phyloP scores from a whole-genome alignment of 2,329 filamentous ascomycete genomes.

The Aspergillus vadensis region DNA sequence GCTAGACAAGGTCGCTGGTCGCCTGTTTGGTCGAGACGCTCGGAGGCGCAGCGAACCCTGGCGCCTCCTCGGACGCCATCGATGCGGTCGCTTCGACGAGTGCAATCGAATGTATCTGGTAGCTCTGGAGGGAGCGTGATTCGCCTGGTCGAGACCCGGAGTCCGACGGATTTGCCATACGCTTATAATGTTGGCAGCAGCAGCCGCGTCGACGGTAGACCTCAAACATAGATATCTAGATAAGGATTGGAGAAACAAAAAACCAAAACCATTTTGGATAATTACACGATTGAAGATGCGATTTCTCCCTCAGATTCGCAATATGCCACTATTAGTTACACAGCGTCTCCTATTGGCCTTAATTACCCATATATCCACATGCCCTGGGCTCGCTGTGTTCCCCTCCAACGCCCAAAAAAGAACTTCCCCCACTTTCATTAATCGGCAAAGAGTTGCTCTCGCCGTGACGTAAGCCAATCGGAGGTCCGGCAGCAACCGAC shows the following conservation, averaged over 20 bases:
- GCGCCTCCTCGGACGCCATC: slow-evolving; percentile 36
- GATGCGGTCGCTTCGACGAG: slow-evolving; percentile 35
- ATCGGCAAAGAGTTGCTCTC: not conserved
- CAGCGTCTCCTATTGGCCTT: not conserved
- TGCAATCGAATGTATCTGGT: slow-evolving; percentile 36
- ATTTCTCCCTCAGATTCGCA: not conserved
- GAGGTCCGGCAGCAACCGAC: not conserved
- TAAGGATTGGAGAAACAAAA: too few relatives aligned
- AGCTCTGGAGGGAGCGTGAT: slow-evolving; percentile 45
- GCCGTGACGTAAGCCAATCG: slow-evolving; percentile 9
- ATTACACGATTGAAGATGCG: not conserved
- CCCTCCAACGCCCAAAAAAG: not conserved
- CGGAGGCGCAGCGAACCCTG: slow-evolving; percentile 14
- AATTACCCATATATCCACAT: not conserved
- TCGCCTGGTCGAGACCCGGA: slow-evolving; percentile 34
- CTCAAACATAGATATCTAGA: not conserved
- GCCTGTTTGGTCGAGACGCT: slow-evolving; percentile 16
- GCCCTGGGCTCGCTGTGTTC: not conserved
- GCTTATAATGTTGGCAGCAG: slow-evolving; percentile 29
- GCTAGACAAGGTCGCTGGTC: slow-evolving; percentile 25
- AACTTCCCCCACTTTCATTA: not conserved
- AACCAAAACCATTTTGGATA: not conserved
- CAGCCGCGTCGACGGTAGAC: not conserved
- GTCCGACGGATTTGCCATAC: slow-evolving; percentile 38
- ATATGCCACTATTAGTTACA: not conserved